Evolutionary conservation across 495 filamentous ascomycete species (phyloP), one percentile per base, ranked within the genome.

Genomic region (Glutinoglossum americanum): DNA sequence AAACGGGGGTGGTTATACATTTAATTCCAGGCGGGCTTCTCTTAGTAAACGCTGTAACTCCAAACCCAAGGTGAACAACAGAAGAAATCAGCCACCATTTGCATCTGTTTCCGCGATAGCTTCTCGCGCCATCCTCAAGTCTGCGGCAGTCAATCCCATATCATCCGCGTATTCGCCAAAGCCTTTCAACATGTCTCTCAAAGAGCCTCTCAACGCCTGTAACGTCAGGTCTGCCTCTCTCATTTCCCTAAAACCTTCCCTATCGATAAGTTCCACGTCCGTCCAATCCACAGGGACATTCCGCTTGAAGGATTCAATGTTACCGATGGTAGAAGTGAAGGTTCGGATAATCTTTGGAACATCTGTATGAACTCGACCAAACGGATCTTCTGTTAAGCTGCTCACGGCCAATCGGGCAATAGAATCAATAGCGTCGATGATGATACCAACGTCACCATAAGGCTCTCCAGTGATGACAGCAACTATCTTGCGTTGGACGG

Each of bases 321-420:
- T 78, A 26, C 71, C 75, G 59, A 84, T 78, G 0, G 84, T 79
- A 3, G 69, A 63, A 0, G 83, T 85, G 62, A 89, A 81, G 1
- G 79, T 78, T 54, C 80, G 74, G 49, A 97, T 77, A 32, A 94
- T 77, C 8, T 66, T 64, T 6, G 85, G 77, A 1, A 96, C 78
- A 63, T 90, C 81, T 33, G 78, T 74, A 55, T 90, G 81, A 44
- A 94, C 92, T 62, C 84, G 82, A 27, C 92, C 92, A 62, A 79
- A 93, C n/a, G 73, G 73, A 67, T 99, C 92, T 69, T 99, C 92
- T 10, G 71, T 70, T 32, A 96, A 69, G 67, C 81, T 87, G 44
- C 74, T 73, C n/a, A 83, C 74, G 17, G 83, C 76, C 7, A 99
- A 74, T 39, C 70, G 72, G 10, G 78, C 76, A 41, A 97, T 69